phyloP scores from a whole-genome alignment of 2,329 filamentous ascomycete genomes.

The Oidium heveae region DNA sequence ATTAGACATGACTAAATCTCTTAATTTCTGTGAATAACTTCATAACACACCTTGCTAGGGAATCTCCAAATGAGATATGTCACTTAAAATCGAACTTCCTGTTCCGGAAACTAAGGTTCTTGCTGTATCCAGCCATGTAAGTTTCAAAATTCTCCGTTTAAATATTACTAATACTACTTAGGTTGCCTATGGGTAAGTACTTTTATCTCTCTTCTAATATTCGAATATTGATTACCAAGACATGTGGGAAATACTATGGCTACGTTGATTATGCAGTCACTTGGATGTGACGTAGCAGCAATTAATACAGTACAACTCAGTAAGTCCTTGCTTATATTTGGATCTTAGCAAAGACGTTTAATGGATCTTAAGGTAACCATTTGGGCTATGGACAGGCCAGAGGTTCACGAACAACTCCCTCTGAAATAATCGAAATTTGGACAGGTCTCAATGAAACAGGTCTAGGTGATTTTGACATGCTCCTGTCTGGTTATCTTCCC shows the following conservation, averaged over 20 bases:
- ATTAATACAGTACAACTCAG: conserved; percentile 97
- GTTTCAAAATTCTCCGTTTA: conserved; percentile 12
- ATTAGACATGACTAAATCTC: no score
- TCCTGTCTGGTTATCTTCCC: conserved; percentile 86
- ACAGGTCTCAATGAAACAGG: conserved; percentile 60
- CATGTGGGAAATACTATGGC: conserved; percentile 98
- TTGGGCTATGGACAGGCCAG: conserved; percentile 77
- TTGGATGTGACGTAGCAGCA: conserved; percentile 82
- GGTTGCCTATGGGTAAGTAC: conserved; percentile 52
- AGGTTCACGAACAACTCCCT: conserved; percentile 55
- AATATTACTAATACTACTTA: conserved; percentile 17
- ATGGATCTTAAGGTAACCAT: conserved; percentile 51
- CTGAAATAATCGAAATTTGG: conserved; percentile 68
- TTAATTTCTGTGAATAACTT: no score
- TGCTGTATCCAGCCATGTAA: conserved; percentile 86
- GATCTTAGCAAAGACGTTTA: neutral
- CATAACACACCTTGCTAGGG: no score
- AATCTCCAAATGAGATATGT: neutral
- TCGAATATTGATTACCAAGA: conserved; percentile 20
- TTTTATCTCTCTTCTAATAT: neutral
- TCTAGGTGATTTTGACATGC: conserved; percentile 75
- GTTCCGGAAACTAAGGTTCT: conserved; percentile 43
- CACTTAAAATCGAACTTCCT: conserved; percentile 10
- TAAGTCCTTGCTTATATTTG: conserved; percentile 20
- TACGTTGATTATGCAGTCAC: conserved; percentile 74